phyloP scores from a whole-genome alignment of 1,139 yeast species.

The Suzukiozyma palmioleophila region DNA sequence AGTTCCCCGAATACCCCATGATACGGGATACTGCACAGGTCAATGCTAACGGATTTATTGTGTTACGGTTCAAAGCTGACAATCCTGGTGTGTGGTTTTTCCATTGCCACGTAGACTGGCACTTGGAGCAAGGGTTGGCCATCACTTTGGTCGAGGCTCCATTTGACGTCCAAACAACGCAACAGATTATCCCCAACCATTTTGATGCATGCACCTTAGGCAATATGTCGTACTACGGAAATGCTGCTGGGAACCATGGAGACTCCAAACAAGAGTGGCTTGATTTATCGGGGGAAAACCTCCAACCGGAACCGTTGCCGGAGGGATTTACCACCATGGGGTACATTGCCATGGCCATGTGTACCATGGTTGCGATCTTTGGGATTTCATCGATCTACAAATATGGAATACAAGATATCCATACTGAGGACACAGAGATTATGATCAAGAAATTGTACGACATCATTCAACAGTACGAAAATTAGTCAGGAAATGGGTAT shows the following conservation, averaged over 20 bases:
- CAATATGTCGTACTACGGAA: slow-evolving; percentile 54
- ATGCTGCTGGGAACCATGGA: slow-evolving; percentile 75
- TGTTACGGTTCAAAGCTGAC: slow-evolving; percentile 51
- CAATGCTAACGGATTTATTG: slow-evolving; percentile 64
- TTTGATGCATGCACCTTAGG: slow-evolving; percentile 52
- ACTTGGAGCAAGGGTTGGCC: slow-evolving; percentile 58
- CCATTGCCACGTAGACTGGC: slow-evolving; percentile 68
- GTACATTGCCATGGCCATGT: slow-evolving; percentile 79
- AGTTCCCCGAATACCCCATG: slow-evolving; percentile 52
- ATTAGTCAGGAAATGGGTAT: background rate
- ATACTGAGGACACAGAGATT: slow-evolving; percentile 48
- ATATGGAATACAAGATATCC: slow-evolving; percentile 79
- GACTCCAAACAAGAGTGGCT: slow-evolving; percentile 43
- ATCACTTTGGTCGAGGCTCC: slow-evolving; percentile 51
- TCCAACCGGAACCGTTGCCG: slow-evolving; percentile 65
- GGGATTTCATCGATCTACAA: slow-evolving; percentile 74
- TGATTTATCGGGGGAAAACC: slow-evolving; percentile 68
- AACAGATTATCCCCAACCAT: slow-evolving; percentile 53
- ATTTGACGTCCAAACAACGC: slow-evolving; percentile 46
- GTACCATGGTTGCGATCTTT: slow-evolving; percentile 70
- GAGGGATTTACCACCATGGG: slow-evolving; percentile 88
- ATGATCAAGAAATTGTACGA: slow-evolving; percentile 47
- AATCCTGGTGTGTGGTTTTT: slow-evolving; percentile 64
- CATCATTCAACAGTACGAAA: slow-evolving; percentile 20
- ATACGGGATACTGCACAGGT: slow-evolving; percentile 66